Evolutionary conservation across 148 eudicot genomes (phyloP).

Genomic region (Mesembryanthemum crystallinum): DNA sequence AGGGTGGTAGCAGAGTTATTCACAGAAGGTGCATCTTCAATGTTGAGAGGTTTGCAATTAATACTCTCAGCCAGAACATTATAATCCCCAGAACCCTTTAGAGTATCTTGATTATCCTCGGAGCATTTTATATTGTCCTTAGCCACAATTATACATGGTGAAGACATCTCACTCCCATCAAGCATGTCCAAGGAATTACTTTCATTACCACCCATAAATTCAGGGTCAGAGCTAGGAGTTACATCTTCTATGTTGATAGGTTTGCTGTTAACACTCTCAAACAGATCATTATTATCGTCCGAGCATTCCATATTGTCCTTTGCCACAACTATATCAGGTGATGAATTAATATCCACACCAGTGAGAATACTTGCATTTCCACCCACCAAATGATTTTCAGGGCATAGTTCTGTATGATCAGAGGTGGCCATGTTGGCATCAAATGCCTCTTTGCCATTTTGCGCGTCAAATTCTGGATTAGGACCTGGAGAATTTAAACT

Average conservation of each 20-base stretch:
- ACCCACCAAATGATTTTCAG: neutral
- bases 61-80: slow-evolving; percentile 10
- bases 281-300: slow-evolving; percentile 12
- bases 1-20: neutral
- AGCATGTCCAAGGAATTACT: neutral
- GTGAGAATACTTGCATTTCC: neutral
- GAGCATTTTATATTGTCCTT: neutral
- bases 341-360: slow-evolving; percentile 10
- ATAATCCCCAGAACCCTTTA: slow-evolving; percentile 10
- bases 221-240: too few species aligned
- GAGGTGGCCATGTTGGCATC: slow-evolving; percentile 5
- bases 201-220: neutral
- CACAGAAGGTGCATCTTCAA: slow-evolving; percentile 9
- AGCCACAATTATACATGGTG: neutral
- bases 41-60: slow-evolving; percentile 3
- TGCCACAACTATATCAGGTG: neutral
- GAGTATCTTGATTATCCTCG: slow-evolving; percentile 3
- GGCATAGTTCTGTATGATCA: slow-evolving; percentile 12
- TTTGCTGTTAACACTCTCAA: slow-evolving; percentile 9
- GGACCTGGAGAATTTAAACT: neutral
- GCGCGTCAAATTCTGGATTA: neutral
- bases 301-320: neutral
- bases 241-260: slow-evolving; percentile 12
- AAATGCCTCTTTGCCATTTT: slow-evolving; percentile 20
- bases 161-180: slow-evolving; percentile 2